Base-by-base conservation (phyloP, 202 grass and related monocot genomes). In the Panicum virgatum region DNA sequence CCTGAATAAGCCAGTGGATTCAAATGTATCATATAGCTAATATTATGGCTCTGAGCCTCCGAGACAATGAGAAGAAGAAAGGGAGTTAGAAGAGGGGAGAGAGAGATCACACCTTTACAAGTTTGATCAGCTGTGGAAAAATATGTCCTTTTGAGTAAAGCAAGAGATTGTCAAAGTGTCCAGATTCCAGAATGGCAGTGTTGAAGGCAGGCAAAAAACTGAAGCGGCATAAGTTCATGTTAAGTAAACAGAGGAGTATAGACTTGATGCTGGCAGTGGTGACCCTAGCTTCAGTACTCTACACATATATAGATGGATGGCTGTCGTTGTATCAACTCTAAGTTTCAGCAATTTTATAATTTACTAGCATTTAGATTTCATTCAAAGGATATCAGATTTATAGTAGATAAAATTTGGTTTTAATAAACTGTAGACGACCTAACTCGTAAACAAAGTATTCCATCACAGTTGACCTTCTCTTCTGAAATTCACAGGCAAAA, bases 391-490 rank as follows among this genome's bases (percentile, higher is more conserved):
- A 7, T 69, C 27, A 50, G 14, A 14, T 50, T 8, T 9, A 16
- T 36, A 71, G 44, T 13, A 39, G 66, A 16, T 27, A 47, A 26
- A 27, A 47, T 69, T 10, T 27, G 12, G 22, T 59, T 44, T 69
- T 2, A 6, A 29, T 9, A 70, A 47, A 16, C 42, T 47, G 45
- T 47, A 13, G 14, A 45, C 14, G 34, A 59, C 56, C 59, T 32
- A 62, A 62, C 27, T 47, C 0, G 25, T 18, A 27, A 27, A 32
- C 18, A 71, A 44, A 71, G 67, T 50, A 71, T 16, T 30, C 27
- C 44, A 51, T 12, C 43, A 72, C 16, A 52, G 69, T 52, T 67
- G 77, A 79, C 46, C 77, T 67, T 67, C 51, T 67, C 14, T 59
- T 61, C n/a, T 46, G 26, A 81, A 62, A 81, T 4, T 46, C n/a